These are phyloP conservation scores for Fusarium begoniae DNA, from an alignment of 2,329 filamentous ascomycete species.

Conservation along the genomic window DNA sequence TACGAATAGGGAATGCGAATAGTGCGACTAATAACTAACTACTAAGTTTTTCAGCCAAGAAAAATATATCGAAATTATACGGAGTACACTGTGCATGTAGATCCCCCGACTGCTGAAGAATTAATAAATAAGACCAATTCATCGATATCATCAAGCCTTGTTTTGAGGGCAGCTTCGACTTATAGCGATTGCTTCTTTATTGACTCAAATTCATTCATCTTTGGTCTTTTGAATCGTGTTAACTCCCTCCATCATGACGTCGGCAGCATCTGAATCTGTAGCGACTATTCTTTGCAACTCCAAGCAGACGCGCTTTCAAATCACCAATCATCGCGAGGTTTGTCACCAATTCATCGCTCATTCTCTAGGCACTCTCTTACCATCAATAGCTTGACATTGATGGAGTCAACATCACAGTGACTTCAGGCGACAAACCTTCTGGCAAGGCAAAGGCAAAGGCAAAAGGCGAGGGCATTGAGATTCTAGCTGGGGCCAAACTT, in stretches of 20 bases:
- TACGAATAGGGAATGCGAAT: not conserved
- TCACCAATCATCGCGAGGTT: slow-evolving; percentile 66
- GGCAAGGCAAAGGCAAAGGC: slow-evolving; percentile 61
- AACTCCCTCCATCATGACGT: slow-evolving; percentile 51
- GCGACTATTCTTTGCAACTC: slow-evolving; percentile 68
- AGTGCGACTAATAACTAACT: not conserved
- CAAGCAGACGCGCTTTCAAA: slow-evolving; percentile 73
- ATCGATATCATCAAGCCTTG: not conserved
- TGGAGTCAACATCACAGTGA: slow-evolving; percentile 75
- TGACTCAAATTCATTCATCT: not conserved
- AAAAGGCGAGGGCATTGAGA: slow-evolving; percentile 64
- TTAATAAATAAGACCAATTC: not conserved
- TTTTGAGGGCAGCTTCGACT: not conserved
- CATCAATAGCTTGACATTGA: slow-evolving; percentile 70
- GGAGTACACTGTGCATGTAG: not conserved
- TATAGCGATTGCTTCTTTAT: not conserved
- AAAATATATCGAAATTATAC: not conserved
- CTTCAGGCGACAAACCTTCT: slow-evolving; percentile 54
- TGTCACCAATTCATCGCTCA: not conserved
- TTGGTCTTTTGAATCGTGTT: not conserved
- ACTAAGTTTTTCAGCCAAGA: not conserved
- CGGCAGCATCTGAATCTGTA: slow-evolving; percentile 59
- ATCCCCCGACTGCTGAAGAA: not conserved
- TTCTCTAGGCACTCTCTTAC: not conserved
- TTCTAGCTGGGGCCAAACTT: slow-evolving; percentile 75